Evolutionary conservation across 2,329 filamentous ascomycete genomes (phyloP), one percentile per base, ranked within the genome.

Genomic region (Seiridium cupressi): DNA sequence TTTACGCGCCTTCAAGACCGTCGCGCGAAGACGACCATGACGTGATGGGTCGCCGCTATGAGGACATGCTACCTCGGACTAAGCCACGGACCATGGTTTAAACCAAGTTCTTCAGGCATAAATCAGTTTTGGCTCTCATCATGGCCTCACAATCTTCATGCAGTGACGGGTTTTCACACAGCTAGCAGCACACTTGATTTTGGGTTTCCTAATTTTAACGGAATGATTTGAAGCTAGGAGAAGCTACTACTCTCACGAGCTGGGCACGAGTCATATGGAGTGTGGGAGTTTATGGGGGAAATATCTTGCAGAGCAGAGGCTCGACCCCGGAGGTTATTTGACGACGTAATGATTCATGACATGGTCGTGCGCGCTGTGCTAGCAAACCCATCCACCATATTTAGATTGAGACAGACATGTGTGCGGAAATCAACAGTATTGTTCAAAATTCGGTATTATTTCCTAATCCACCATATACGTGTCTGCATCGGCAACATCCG

Each of bases 31-130:
- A 60, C 10, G 26, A 51, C 3, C 36, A 26, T 18, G 42, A 55
- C n/a, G 40, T 62, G 42, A 31, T 34, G 18, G 53, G 40, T n/a
- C 54, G 58, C 44, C 57, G 57, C 13, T 62, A 62, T 44, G 60
- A 62, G 32, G 60, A 62, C 38, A 62, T 62, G 60, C 38, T 60
- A 36, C 60, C 57, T 18, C 55, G 60, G 32, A 55, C 53, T 35
- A 44, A 62, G 31, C 60, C 60, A 10, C 51, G 54, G 26, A 60
- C 60, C 47, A 54, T 59, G 48, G 18, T 59, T 3, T 59, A 47
- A 35, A 49, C 18, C 47, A 38, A n/a, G 44, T 32, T 36, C 26
- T 18, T 7, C 55, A 48, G 10, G 31, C 55, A 13, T 55, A 11
- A 35, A 44, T 26, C 36, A 44, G 38, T 44, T 55, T 13, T 53